Base-by-base conservation (phyloP, 1,139 yeast genomes). In the Candida tunisiensis region DNA sequence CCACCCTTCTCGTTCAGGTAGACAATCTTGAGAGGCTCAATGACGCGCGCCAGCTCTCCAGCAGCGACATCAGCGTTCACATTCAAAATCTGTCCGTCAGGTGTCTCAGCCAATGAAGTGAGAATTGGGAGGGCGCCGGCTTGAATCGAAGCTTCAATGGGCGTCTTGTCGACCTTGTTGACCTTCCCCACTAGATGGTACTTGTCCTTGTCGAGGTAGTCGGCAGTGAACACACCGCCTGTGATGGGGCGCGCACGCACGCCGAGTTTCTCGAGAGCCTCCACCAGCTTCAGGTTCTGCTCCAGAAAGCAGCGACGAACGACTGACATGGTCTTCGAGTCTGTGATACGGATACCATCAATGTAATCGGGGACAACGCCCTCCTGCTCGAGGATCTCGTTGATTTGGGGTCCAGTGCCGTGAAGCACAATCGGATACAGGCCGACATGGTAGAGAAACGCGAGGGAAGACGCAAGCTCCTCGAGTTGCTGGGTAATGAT, bases 21-120 rank as follows among this genome's bases (percentile, higher is more conserved):
- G 26, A 91, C 98, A 39, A 88, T 85, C 55, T 88, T 88, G 49
- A 88, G 69, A 10, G 99, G 99, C 55, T 88, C 94, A 42, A 88
- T 79, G 33, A 80, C 94, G 49, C 96, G 70, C 14, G 98, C 96
- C 40, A 88, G 67, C 55, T 88, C 96, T 41, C 95, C 93, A 26
- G 99, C 99, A 24, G 98, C 98, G 29, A 88, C 95, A 49, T 88
- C 99, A 6, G 99, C 99, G 51, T 88, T 88, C 35, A 88, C 98
- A 46, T 88, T 88, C 49, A 88, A 66, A 51, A 88, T 77, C 59
- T 88, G 99, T 16, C 99, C 98, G 4, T 91, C 80, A 12, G 91
- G 67, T 16, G 96, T 88, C 57, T 88, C 98, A 8, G 98, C 98
- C 44, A 88, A 58, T 1, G 96, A 85, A 2, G 99, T 91, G 50